These are phyloP conservation scores for Corylus heterophylla DNA, from an alignment of 306 rosid species.

Conservation along the genomic window DNA sequence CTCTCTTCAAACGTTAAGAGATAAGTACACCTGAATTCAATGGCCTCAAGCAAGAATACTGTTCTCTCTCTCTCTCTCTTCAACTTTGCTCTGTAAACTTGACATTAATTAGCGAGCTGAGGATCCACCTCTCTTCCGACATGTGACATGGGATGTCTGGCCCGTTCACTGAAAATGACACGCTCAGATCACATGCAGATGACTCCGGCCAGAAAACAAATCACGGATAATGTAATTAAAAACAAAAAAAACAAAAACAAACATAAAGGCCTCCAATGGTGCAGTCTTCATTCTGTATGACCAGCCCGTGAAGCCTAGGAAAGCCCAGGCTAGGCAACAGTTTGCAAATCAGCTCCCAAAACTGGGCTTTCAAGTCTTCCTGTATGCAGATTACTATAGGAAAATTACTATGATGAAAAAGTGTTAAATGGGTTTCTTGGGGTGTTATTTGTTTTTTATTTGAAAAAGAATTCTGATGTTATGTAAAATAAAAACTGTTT, in stretches of 20 bases:
- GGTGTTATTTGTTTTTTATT: too few species aligned
- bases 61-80: too few species aligned
- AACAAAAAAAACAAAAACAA: background rate
- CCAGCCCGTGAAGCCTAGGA: background rate
- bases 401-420: background rate
- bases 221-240: background rate
- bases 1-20: too few species aligned
- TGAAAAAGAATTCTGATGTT: too few species aligned
- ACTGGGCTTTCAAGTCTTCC: too few species aligned
- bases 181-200: background rate
- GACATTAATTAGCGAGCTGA: background rate
- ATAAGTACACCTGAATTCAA: too few species aligned
- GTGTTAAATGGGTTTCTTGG: too few species aligned
- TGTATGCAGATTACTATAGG: background rate
- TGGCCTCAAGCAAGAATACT: too few species aligned
- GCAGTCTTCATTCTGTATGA: background rate
- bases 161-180: constrained; percentile 2
- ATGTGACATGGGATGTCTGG: constrained; percentile 9
- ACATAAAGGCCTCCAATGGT: background rate
- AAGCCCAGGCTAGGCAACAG: background rate
- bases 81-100: background rate
- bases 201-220: too few species aligned
- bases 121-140: background rate
- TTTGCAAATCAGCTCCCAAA: background rate
- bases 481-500: too few species aligned